phyloP scores from a whole-genome alignment of 768 basidiomycete genomes.

The Mycena leptocephala region DNA sequence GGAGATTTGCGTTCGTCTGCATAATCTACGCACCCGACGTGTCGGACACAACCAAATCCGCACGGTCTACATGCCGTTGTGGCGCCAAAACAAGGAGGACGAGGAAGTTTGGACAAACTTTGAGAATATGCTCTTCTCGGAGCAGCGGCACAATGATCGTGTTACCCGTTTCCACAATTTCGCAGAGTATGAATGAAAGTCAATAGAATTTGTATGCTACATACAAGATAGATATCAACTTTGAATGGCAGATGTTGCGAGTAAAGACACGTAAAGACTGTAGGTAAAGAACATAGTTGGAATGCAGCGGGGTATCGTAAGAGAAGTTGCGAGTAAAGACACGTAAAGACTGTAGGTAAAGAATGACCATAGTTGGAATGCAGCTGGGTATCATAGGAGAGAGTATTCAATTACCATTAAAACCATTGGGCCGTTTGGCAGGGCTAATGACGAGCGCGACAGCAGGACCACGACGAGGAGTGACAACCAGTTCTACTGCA shows the following conservation, averaged over 20 bases:
- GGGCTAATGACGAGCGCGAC: slow-evolving; percentile 14
- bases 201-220: background rate
- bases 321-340: no score
- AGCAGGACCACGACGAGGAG: slow-evolving; percentile 6
- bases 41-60: slow-evolving; percentile 62
- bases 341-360: no score
- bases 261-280: background rate
- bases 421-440: background rate
- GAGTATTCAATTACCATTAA: background rate
- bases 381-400: background rate
- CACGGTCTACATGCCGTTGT: no score
- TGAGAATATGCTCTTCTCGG: no score
- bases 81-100: no score
- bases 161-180: slow-evolving; percentile 33
- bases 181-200: slow-evolving; percentile 20
- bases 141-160: no score
- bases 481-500: slow-evolving; percentile 2
- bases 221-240: background rate
- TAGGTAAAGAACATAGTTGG: no score
- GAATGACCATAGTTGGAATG: no score
- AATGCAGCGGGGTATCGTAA: no score
- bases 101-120: no score
- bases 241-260: background rate
- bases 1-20: slow-evolving; percentile 51
- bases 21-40: slow-evolving; percentile 50